These are phyloP conservation scores for Citrus unshiu DNA, from an alignment of 345 rosid species.

Conservation along the genomic window DNA sequence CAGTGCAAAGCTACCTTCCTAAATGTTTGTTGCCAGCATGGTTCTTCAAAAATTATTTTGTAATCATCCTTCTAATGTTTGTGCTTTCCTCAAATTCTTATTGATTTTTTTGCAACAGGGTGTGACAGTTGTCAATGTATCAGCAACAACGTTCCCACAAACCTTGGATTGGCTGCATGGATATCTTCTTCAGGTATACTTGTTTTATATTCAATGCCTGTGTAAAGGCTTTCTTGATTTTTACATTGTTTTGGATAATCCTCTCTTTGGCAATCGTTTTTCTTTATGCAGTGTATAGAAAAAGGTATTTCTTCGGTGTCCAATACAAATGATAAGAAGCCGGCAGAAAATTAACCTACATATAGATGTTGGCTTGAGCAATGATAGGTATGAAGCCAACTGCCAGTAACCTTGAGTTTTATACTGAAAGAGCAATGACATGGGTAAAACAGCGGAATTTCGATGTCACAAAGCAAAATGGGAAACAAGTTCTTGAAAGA, in stretches of 20 bases:
- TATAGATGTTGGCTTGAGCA: constrained; percentile 14
- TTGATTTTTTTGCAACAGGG: constrained; percentile 41
- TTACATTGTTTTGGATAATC: neutral
- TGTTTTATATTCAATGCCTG: neutral
- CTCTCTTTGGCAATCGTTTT: constrained; percentile 1
- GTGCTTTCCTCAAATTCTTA: neutral
- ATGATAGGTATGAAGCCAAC: constrained; percentile 22
- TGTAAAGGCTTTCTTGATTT: neutral
- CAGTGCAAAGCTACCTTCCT: neutral
- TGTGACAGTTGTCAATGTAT: constrained; percentile 65
- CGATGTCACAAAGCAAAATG: constrained; percentile 8
- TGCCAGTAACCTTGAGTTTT: neutral
- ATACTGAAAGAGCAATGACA: neutral
- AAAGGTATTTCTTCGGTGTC: constrained; percentile 60
- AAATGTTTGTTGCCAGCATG: neutral
- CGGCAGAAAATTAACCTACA: constrained; percentile 23
- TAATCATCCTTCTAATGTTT: neutral
- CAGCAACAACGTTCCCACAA: constrained; percentile 90
- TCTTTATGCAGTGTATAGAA: constrained; percentile 67
- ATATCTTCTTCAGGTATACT: constrained; percentile 83
- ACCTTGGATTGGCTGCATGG: constrained; percentile 79
- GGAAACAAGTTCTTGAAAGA: neutral
- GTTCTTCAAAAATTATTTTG: neutral
- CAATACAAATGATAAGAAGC: constrained; percentile 23
- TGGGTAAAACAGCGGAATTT: constrained; percentile 1